Conservation (phyloP, 192 early-diverging fungal genomes). For the Coemansia sp. region DNA sequence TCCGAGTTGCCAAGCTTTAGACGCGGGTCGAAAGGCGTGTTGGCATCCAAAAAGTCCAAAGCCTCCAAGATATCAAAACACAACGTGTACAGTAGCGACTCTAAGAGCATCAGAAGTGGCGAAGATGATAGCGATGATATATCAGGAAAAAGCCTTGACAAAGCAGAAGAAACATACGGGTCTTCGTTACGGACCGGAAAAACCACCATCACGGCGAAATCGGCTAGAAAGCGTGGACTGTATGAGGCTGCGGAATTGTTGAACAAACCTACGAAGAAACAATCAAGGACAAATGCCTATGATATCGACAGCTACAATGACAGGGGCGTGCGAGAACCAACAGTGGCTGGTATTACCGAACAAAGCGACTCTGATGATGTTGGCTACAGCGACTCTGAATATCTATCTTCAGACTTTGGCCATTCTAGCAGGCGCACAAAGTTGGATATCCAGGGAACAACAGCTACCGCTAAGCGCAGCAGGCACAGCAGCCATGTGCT, state of each 20-base stretch:
- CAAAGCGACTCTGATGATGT: neutral
- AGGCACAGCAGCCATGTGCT: conserved; percentile 23
- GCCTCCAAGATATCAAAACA: neutral
- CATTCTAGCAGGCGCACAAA: conserved; percentile 5
- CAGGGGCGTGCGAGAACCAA: neutral
- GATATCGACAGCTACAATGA: neutral
- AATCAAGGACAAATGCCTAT: neutral
- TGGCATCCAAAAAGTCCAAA: neutral
- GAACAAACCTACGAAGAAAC: neutral
- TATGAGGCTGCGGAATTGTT: neutral
- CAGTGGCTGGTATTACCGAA: neutral
- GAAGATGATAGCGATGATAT: neutral
- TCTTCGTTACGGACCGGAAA: neutral
- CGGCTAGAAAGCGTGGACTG: neutral
- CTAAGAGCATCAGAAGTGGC: neutral
- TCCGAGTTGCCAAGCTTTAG: conserved; percentile 52
- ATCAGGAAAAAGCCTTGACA: neutral
- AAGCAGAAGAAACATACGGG: neutral
- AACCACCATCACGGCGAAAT: neutral
- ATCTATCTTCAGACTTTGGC: neutral
- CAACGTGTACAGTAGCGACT: neutral
- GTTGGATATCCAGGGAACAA: neutral
- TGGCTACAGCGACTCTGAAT: neutral
- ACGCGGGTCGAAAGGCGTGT: conserved; percentile 16
- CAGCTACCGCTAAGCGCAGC: conserved; percentile 5